Evolutionary conservation across 1,284 basidiomycete genomes (phyloP), one percentile per base, ranked within the genome.

Genomic region (Malassezia globosa): DNA sequence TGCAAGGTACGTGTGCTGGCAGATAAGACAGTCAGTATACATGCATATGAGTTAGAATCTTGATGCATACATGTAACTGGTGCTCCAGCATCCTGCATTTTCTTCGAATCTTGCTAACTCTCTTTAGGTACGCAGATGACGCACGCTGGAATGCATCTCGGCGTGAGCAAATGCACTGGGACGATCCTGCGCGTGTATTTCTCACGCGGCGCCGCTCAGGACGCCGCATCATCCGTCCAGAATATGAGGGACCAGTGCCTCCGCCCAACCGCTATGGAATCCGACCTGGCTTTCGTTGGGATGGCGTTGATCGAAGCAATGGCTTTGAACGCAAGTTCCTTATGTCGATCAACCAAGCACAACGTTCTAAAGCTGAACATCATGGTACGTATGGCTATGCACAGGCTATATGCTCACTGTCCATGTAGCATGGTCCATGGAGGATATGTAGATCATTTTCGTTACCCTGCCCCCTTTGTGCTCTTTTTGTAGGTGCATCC

Each of bases 191-290:
- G 0, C 83, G 87, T 3, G 82, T 82, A 7, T 99, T 97, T 74
- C 72, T 96, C 52, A 85, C 85, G 39, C 89, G 90, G 56, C 58
- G 60, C 24, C 33, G 61, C 5, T 35, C 27, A 3, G 29, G 42
- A 13, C 45, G 23, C 4, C 50, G 50, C 5, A 40, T 22, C 4
- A 27, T 84, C 81, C 84, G 84, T 76, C 83, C 83, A 67, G 77
- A 83, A 65, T 97, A 96, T 72, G 78, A 76, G 22, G 89, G 89
- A 7, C 85, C 88, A 0, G 79, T 82, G 2, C 88, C 86, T 1
- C 83, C 88, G 14, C 88, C 90, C 7, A 97, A 99, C 75, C 81
- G 92, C 7, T 97, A 92, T 72, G 83, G 83, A 21, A 95, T 99
- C 58, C 82, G 80, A 48, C 94, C 92, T 10, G 92, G 92, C 0